Evolutionary conservation across 2,329 filamentous ascomycete species (phyloP).

Genomic region (Colletotrichum australisinense): DNA sequence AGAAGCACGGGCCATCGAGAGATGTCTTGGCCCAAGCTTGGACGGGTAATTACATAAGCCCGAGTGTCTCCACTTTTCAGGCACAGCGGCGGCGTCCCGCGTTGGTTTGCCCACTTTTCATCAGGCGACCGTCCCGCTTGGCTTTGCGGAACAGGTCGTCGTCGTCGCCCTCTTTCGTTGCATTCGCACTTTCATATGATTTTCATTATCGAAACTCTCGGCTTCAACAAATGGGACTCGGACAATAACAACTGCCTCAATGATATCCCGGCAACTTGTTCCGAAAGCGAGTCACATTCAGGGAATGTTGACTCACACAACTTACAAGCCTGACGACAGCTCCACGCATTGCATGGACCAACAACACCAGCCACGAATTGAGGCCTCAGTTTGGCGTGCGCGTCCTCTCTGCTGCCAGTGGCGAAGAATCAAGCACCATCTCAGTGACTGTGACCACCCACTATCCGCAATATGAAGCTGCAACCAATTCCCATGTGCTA

Average conservation of each 20-base stretch:
- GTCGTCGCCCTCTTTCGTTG: background rate
- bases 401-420: conserved; percentile 17
- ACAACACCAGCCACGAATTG: background rate
- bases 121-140: too few relatives aligned
- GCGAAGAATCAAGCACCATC: conserved; percentile 16
- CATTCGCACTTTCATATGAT: background rate
- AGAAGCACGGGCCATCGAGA: background rate
- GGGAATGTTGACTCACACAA: conserved; percentile 24
- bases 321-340: conserved; percentile 13
- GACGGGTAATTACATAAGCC: background rate
- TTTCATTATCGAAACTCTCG: background rate
- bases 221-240: background rate
- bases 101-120: too few relatives aligned
- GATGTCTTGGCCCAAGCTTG: background rate
- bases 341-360: conserved; percentile 8
- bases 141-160: too few relatives aligned
- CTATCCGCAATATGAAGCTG: background rate
- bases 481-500: background rate
- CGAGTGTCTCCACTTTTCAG: background rate
- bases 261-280: conserved; percentile 1
- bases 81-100: background rate
- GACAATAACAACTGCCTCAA: background rate
- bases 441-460: background rate
- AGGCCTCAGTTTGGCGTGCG: conserved; percentile 29
- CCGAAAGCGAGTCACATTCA: conserved; percentile 14